Base-by-base conservation (phyloP, 2,329 filamentous ascomycete species). In the Microcyclosporella mali region DNA sequence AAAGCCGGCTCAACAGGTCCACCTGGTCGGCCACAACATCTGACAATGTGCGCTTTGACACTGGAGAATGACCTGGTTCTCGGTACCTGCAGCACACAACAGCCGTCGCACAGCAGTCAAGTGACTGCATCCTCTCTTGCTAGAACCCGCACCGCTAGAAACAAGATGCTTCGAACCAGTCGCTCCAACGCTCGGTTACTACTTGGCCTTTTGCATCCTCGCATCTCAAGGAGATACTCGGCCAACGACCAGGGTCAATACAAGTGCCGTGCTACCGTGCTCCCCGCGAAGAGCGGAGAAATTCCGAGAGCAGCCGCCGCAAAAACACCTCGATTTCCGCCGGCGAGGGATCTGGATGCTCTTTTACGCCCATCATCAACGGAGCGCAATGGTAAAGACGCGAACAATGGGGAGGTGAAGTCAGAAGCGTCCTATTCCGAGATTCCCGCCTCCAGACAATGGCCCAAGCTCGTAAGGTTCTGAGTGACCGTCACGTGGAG, bases 101-200 rank as follows among this genome's bases (percentile, higher is more conserved):
- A n/a, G n/a, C n/a, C n/a, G n/a, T n/a, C n/a, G n/a, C n/a, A 50
- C 47, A 27, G 36, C 47, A 52, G 29, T 49, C 44, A 43, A 47
- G 9, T 48, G 47, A 48, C 50, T 35, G 37, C 29, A 6, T 25
- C 9, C 21, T 25, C 21, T 25, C 9, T 25, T 25, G 21, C 21
- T 25, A n/a, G n/a, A n/a, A n/a, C n/a, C n/a, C 42, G 50, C 46
- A 37, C 38, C 46, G 43, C 39, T 41, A 43, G 48, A 44, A 49
- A 46, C 41, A 32, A 30, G 44, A 48, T 16, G 35, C 45, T 40
- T 25, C n/a, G n/a, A n/a, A n/a, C n/a, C n/a, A n/a, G n/a, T n/a
- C n/a, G n/a, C n/a, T n/a, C n/a, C n/a, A n/a, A n/a, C n/a, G n/a
- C n/a, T n/a, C n/a, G n/a, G n/a, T n/a, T n/a, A n/a, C n/a, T n/a